Base-by-base conservation (phyloP, 169 alveolate genomes). In the Plasmodium berghei region DNA sequence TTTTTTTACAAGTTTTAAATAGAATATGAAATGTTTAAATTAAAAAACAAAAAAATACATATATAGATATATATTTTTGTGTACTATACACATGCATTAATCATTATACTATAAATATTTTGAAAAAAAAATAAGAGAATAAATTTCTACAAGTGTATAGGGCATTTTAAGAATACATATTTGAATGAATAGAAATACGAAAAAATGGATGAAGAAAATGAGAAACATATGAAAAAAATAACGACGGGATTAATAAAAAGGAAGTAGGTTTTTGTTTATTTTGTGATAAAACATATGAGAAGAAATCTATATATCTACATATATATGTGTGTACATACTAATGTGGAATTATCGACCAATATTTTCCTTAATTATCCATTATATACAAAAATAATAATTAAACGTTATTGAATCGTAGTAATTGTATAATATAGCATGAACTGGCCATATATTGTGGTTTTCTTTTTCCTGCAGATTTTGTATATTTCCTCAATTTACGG, bases 171-270 rank as follows among this genome's bases (percentile, higher is more conserved):
- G 24, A 1, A 40, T 46, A 46, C 46, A 75, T 42, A n/a, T 55
- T 54, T 75, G 45, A 18, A 67, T 80, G 90, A 80, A 80, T 80
- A 80, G 16, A 56, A 52, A 80, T 22, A 16, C 66, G 54, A 20
- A 40, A 75, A 80, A 46, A 80, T 80, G 90, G 77, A 64, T 55
- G 83, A 67, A 55, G 83, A 80, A 55, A 66, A 66, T 66, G 90
- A 80, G 58, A 80, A 40, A 10, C 20, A 55, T 9, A 71, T 46
- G 52, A 63, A 58, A 42, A 45, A 70, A 61, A 26, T 28, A 22
- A 66, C 42, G 58, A 67, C 20, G 40, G 72, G 61, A n/a, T 26
- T 66, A 45, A 80, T 80, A 80, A 80, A 80, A 34, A 80, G 56
- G 46, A 56, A 64, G 89, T 75, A 75, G 18, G 61, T 12, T 16